Conservation (phyloP, 768 basidiomycete genomes). For the Mycena leptocephala region DNA sequence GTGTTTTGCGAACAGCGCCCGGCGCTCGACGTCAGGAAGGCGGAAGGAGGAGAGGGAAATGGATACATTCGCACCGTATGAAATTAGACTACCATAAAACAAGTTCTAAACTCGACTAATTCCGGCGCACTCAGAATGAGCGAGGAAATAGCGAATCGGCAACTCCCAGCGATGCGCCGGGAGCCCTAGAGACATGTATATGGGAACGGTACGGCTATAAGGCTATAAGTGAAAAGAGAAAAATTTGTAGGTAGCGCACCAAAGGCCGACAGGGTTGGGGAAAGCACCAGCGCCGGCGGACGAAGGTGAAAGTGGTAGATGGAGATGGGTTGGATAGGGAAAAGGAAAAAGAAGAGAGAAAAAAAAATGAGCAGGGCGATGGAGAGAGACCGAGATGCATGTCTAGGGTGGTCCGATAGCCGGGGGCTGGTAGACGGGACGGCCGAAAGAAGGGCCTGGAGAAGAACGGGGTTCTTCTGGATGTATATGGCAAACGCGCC, state of each 20-base stretch:
- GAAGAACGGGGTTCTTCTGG: constrained; percentile 42
- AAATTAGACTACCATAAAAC: background rate
- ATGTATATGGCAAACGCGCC: constrained; percentile 48
- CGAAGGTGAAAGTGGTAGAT: too few species aligned
- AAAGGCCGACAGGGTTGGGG: too few species aligned
- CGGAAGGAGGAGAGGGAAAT: background rate
- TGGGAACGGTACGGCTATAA: too few species aligned
- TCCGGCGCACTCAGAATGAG: background rate
- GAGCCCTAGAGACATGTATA: too few species aligned
- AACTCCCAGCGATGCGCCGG: background rate
- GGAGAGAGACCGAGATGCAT: background rate
- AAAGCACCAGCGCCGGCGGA: too few species aligned
- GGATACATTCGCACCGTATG: background rate
- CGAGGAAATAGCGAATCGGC: background rate
- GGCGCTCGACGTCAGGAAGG: background rate
- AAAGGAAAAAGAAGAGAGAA: background rate
- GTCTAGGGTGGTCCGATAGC: too few species aligned
- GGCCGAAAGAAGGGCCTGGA: constrained; percentile 15
- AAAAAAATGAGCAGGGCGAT: background rate
- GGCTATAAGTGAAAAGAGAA: background rate
- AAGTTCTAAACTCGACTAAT: background rate
- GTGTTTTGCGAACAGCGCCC: too few species aligned
- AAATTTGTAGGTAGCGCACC: too few species aligned
- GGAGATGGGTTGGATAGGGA: too few species aligned
- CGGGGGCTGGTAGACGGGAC: background rate